Base-by-base conservation (phyloP, 2,329 filamentous ascomycete species). In the Coniochaeta prunicola region DNA sequence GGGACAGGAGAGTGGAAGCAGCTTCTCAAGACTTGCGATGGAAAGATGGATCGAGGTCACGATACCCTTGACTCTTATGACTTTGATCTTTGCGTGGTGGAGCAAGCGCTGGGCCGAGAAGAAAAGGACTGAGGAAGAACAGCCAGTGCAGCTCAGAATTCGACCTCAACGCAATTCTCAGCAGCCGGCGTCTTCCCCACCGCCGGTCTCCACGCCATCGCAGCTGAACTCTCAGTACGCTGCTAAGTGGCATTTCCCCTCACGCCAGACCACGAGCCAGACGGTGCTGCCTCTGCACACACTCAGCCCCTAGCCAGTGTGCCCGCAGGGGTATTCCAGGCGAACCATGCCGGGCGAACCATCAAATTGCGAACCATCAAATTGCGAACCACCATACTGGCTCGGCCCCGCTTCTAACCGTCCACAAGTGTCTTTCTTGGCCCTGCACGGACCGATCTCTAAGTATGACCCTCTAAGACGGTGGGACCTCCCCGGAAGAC, bases 1-100 rank as follows among this genome's bases (percentile, higher is more conserved):
- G 33, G 56, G 55, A 7, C 57, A 62, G 17, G 34, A 28, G 17
- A 53, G 53, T 5, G 56, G 56, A 34, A 58, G 59, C 7, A 59
- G 34, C 53, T 62, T 56, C 58, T 63, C 62, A 26, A 12, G 56
- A 15, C 15, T 40, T 12, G 62, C 62, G 7, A 57, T 63, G 59
- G 21, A 55, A 15, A 42, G 60, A n/a, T 63, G 60, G 59, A 50
- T 63, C 31, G 48, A 62, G 53, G 60, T 63, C 21, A 59, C 62
- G 4, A 21, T 63, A 12, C 62, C 62, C 1, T 48, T 63, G 21
- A 62, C 59, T 4, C 21, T 53, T 10, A 8, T 63, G 30, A 63
- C 62, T 13, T 48, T 59, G 34, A n/a, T 59, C 12, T 57, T 54
- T 30, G 60, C 60, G 2, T 60, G 60, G 60, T 15, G 40, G 21